phyloP scores from a whole-genome alignment of 805 yeast genomes.

The Saccharomyces paradoxus region DNA sequence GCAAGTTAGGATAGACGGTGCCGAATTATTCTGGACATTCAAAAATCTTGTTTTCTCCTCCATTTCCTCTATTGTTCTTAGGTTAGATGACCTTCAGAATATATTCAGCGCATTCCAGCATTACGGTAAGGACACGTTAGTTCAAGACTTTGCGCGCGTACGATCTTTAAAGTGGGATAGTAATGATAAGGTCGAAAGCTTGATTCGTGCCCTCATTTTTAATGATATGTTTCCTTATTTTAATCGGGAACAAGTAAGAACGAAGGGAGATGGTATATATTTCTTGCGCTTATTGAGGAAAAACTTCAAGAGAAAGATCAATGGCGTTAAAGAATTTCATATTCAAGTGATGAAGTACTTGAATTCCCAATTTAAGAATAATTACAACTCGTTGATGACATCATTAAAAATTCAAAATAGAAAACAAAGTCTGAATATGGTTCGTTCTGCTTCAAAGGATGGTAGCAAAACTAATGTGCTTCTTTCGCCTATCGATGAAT shows the following conservation, averaged over 20 bases:
- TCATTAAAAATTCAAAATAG: neutral
- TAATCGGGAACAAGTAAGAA: neutral
- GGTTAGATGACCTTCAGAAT: neutral
- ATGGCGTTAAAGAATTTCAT: slow-evolving; percentile 4
- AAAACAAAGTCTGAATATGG: neutral
- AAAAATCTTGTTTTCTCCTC: neutral
- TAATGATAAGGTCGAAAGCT: neutral
- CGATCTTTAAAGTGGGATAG: neutral
- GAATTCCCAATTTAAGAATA: slow-evolving; percentile 2
- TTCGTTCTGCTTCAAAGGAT: neutral
- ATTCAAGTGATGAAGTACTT: slow-evolving; percentile 5
- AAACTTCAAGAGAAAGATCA: slow-evolving; percentile 2
- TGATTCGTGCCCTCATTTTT: neutral
- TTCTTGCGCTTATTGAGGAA: neutral
- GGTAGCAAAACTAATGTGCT: neutral
- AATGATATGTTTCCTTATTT: neutral
- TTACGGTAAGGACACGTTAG: neutral
- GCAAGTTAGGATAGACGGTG: neutral
- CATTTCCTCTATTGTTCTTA: neutral
- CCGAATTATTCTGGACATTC: neutral
- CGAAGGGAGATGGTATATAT: neutral
- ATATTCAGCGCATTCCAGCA: neutral
- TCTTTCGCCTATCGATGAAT: neutral
- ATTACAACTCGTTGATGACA: slow-evolving; percentile 3
- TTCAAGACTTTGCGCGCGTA: slow-evolving; percentile 4